Evolutionary conservation across 2,329 filamentous ascomycete species (phyloP).

Genomic region (Stemphylium lycopersici): DNA sequence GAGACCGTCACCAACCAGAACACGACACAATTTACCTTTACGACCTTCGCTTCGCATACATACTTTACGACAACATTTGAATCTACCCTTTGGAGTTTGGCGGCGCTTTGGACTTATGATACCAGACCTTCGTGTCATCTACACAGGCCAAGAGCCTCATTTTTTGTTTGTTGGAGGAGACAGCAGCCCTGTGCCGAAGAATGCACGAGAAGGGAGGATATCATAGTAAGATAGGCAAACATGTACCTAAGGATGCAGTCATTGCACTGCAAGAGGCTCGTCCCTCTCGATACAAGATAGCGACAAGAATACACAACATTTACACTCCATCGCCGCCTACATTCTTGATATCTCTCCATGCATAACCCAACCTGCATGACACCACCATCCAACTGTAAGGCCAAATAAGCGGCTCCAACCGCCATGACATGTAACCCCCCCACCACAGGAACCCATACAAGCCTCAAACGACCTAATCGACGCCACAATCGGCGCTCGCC

Average conservation of each 20-base stretch:
- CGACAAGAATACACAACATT: slow-evolving; percentile 11
- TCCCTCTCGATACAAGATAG: slow-evolving; percentile 8
- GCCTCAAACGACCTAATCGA: no score
- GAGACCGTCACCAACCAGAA: slow-evolving; percentile 15
- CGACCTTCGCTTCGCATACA: slow-evolving; percentile 27
- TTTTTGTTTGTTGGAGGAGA: slow-evolving; percentile 18
- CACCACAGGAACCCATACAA: neutral
- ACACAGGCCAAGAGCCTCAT: slow-evolving; percentile 35
- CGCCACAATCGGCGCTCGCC: no score
- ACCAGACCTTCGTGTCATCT: slow-evolving; percentile 47
- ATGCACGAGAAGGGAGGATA: neutral
- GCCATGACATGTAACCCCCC: neutral
- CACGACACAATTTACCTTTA: slow-evolving; percentile 15
- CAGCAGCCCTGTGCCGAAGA: slow-evolving; percentile 1
- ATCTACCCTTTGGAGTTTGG: slow-evolving; percentile 37
- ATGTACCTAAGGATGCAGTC: slow-evolving; percentile 10
- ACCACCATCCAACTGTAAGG: neutral
- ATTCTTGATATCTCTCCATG: neutral
- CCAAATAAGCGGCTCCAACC: neutral
- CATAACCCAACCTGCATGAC: neutral
- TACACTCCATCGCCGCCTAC: neutral
- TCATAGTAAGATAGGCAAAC: slow-evolving; percentile 8
- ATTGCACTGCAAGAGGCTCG: slow-evolving; percentile 9
- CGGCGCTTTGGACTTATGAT: slow-evolving; percentile 40
- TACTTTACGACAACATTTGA: slow-evolving; percentile 42